Base-by-base conservation (phyloP, 176 grass and related monocot species). In the Oryza nivara region DNA sequence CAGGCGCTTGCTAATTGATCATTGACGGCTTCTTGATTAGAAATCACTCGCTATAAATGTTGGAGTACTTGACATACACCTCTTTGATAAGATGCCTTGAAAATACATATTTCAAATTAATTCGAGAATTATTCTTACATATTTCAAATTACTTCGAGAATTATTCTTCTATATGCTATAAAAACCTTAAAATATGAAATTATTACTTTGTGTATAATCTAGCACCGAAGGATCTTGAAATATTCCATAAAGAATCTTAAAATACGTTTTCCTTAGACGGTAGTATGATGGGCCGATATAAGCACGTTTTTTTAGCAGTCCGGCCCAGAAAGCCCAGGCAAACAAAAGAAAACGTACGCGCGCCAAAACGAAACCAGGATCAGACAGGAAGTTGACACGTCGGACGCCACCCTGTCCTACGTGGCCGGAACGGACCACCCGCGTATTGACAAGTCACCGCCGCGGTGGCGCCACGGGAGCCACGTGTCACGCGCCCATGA, bases 371-470 rank as follows among this genome's bases (percentile, higher is more conserved):
- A 74, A 65, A 49, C 48, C 30, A 48, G 19, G 30, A 86, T 40
- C 63, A 30, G 3, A 72, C 26, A 49, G 9, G 34, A 22, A 17
- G 0, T 7, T 66, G 80, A 91, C 83, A 92, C 90, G 65, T 83
- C 40, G 48, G 86, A 85, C 49, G 28, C 26, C 75, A 67, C 68
- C 14, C 12, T 0, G 40, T 70, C 74, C 52, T 11, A 74, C 41
- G 65, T 1, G 65, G 40, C 74, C 0, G 0, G 51, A 1, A 12
- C 35, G 43, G 43, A 5, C 84, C 90, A 89, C 70, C 23, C 65
- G 3, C 14, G 54, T 58, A 45, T 89, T 80, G 90, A 92, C 90
- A 92, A 86, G 54, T 89, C 90, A 92, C 8, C 70, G 3, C 35
- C 75, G 49, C 52, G 8, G 3, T 86, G 70, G 79, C n/a, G 0